Evolutionary conservation across 345 rosid species (phyloP).

Genomic region (Cochlearia excelsa): DNA sequence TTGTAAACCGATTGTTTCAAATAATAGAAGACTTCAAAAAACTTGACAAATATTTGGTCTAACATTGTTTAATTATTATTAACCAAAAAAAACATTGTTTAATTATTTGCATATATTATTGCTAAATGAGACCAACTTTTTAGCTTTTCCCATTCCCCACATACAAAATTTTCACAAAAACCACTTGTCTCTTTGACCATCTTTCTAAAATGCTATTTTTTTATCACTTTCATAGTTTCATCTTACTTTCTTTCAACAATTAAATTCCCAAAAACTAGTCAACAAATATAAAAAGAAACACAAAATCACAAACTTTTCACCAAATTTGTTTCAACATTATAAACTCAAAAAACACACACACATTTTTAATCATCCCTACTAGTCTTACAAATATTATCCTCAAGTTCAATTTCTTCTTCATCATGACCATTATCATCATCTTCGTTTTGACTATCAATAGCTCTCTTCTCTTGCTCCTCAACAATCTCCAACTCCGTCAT

Average conservation of each 20-base stretch:
- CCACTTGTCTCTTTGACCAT: conserved; percentile 6
- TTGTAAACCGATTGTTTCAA: no score
- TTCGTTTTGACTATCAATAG: conserved; percentile 58
- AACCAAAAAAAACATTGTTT: no score
- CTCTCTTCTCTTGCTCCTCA: conserved; percentile 82
- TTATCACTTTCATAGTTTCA: no score
- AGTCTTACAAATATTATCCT: conserved; percentile 38
- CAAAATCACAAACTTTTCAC: conserved; percentile 14
- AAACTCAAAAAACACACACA: background rate
- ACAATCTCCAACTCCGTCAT: conserved; percentile 43
- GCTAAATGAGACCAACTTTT: conserved; percentile 13
- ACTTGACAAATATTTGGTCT: no score
- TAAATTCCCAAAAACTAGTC: background rate
- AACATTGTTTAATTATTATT: no score
- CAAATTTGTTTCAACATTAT: conserved; percentile 15
- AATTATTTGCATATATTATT: no score
- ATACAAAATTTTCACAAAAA: conserved; percentile 27
- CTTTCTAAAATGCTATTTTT: background rate
- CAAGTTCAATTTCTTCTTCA: conserved; percentile 37
- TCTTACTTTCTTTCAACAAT: conserved; percentile 5
- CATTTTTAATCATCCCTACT: conserved; percentile 29
- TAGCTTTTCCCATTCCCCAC: conserved; percentile 37
- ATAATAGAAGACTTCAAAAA: no score
- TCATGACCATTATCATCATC: conserved; percentile 36
- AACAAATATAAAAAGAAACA: background rate